These are phyloP conservation scores for Trypanosoma conorhini DNA, from an alignment of 208 protist species.

Conservation along the genomic window DNA sequence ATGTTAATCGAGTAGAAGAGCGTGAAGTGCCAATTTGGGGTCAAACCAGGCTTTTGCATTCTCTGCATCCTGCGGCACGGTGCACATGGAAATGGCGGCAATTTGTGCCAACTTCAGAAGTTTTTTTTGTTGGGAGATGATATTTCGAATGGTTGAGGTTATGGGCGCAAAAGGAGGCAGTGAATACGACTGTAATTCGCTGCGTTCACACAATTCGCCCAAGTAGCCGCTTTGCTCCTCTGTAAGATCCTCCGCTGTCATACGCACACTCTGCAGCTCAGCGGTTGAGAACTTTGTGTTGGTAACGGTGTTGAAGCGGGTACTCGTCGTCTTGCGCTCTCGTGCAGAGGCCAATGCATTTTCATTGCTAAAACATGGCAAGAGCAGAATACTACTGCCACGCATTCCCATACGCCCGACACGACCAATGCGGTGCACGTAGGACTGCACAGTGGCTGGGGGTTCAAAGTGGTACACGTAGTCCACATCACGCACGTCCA, in stretches of 20 bases:
- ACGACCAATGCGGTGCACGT: constrained; percentile 91
- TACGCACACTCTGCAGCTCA: constrained; percentile 44
- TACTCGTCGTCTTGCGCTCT: constrained; percentile 71
- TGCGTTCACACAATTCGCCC: constrained; percentile 45
- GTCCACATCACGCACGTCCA: constrained; percentile 92
- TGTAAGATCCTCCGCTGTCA: constrained; percentile 35
- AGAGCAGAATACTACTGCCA: constrained; percentile 81
- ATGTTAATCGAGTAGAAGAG: constrained; percentile 60
- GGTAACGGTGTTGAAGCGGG: constrained; percentile 71
- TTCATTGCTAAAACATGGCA: constrained; percentile 47
- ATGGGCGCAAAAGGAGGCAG: constrained; percentile 82
- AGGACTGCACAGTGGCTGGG: constrained; percentile 70
- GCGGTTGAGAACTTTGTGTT: constrained; percentile 73
- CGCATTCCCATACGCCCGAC: constrained; percentile 90
- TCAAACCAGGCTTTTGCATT: constrained; percentile 55
- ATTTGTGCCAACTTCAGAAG: constrained; percentile 52
- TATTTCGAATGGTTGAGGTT: constrained; percentile 67
- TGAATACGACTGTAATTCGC: constrained; percentile 53
- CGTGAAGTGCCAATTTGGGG: constrained; percentile 59
- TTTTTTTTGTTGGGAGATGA: constrained; percentile 63
- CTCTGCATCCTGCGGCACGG: constrained; percentile 16
- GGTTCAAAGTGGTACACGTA: constrained; percentile 94
- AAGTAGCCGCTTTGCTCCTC: constrained; percentile 54
- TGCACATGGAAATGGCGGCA: constrained; percentile 78
- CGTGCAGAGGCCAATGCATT: constrained; percentile 28